Evolutionary conservation across 192 early-diverging fungal genomes (phyloP), one percentile per base, ranked within the genome.

Genomic region (Irineochytrium annulatum): DNA sequence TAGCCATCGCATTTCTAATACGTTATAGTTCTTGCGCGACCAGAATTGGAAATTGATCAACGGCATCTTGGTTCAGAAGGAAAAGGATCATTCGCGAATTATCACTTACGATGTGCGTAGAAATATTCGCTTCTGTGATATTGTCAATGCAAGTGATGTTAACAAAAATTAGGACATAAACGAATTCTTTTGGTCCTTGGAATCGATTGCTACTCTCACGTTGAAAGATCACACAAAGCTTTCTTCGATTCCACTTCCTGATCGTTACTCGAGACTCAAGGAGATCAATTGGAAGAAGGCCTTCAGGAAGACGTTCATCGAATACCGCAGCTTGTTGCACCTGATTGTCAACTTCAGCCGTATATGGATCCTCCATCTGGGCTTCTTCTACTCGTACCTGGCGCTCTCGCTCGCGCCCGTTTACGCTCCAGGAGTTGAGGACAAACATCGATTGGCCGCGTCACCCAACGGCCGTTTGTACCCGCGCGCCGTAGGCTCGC

Each of bases 301-400:
- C 6, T 90, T 92, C 66, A 51, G 64, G 65, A 92, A 91, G 72
- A 91, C 90, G 1, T 92, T 89, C 72, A 84, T 87, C 60, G 90
- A 92, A 73, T 86, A 85, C 44, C 84, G 90, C 46, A 88, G 88
- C 11, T 86, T 87, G 84, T 74, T 88, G 72, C 90, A 92, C 77
- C 69, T 89, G 24, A 80, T 86, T 62, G 83, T 85, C 73, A 92
- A 91, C 72, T 91, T 92, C 52, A 85, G 58, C 19, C 88, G 90
- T 26, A 78, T 91, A 26, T 92, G 90, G 90, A 86, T 92, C 56
- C 86, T 92, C 67, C 88, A 92, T 62, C 65, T 92, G 35, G 78
- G 81, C 1, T 67, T 84, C 8, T 91, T 86, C 67, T 91, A 83
- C 78, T 88, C 88, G 72, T 91, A 88, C 74, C 88, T 88, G 22